phyloP scores from a whole-genome alignment of 306 rosid genomes.

The Cucurbita argyrosperma region DNA sequence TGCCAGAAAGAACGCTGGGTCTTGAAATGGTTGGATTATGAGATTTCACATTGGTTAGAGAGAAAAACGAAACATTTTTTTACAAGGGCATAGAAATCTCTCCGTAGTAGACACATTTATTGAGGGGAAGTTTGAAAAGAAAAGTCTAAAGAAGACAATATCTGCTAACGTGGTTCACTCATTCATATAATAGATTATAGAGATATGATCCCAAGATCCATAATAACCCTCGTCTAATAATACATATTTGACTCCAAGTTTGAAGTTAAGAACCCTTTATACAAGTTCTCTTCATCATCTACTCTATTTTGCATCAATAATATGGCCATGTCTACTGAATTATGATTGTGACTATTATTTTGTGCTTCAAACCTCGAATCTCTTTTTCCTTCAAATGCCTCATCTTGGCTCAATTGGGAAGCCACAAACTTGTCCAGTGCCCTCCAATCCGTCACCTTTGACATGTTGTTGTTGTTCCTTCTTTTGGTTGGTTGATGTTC shows the following conservation, averaged over 20 bases:
- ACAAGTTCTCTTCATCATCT: slow-evolving; percentile 28
- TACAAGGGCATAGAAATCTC: too few relatives aligned
- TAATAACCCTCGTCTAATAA: slow-evolving; percentile 16
- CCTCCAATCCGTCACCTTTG: slow-evolving; percentile 82
- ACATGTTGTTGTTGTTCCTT: slow-evolving; percentile 3
- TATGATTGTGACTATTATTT: not conserved
- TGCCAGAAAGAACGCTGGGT: too few relatives aligned
- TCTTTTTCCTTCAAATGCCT: slow-evolving; percentile 18
- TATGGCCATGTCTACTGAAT: slow-evolving; percentile 25
- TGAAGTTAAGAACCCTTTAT: slow-evolving; percentile 46
- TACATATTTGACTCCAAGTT: slow-evolving; percentile 29
- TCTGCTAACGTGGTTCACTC: slow-evolving; percentile 13
- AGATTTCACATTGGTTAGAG: too few relatives aligned
- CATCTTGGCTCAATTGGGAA: slow-evolving; percentile 37
- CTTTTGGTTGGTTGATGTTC: slow-evolving; percentile 12
- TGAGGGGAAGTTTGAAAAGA: too few relatives aligned
- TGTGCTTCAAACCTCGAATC: slow-evolving; percentile 33
- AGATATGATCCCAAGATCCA: slow-evolving; percentile 15
- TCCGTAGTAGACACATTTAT: too few relatives aligned
- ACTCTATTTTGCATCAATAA: slow-evolving; percentile 34
- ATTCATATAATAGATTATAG: slow-evolving; percentile 22
- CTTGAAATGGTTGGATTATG: too few relatives aligned
- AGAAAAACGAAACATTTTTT: too few relatives aligned
- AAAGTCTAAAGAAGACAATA: too few relatives aligned
- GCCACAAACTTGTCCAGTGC: slow-evolving; percentile 93